phyloP scores from a whole-genome alignment of 345 rosid species.

The Arabis alpina region DNA sequence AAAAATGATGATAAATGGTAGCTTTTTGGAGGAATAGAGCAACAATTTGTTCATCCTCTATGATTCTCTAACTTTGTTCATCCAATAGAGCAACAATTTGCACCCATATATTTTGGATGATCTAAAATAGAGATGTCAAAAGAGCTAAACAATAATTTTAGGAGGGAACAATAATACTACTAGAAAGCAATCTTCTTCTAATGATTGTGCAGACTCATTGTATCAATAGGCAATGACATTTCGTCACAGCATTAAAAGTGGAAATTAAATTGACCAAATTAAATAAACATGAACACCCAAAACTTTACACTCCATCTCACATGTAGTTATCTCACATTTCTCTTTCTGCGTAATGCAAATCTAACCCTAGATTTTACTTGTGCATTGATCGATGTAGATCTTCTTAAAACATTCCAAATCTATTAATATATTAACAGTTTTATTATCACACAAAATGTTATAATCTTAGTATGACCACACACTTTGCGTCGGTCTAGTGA shows the following conservation, averaged over 20 bases:
- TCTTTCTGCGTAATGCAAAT: constrained; percentile 19
- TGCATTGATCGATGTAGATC: constrained; percentile 28
- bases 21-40: no score
- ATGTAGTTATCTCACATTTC: neutral
- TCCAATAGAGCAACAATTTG: no score
- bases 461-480: neutral
- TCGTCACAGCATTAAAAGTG: constrained; percentile 7
- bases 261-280: constrained; percentile 4
- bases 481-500: constrained; percentile 1
- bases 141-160: neutral
- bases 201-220: constrained; percentile 19
- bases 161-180: neutral
- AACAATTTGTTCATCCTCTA: no score
- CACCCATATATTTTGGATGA: neutral
- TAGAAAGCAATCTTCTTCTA: constrained; percentile 6
- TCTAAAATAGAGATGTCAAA: neutral
- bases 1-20: no score
- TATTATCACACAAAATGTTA: neutral
- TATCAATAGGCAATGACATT: constrained; percentile 6
- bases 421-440: constrained; percentile 7
- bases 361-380: constrained; percentile 23
- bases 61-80: no score
- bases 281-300: constrained; percentile 21
- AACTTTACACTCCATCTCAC: constrained; percentile 23
- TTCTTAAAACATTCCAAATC: constrained; percentile 28